These are phyloP conservation scores for Calonectria pteridis DNA, from an alignment of 2,329 filamentous ascomycete species.

Conservation along the genomic window DNA sequence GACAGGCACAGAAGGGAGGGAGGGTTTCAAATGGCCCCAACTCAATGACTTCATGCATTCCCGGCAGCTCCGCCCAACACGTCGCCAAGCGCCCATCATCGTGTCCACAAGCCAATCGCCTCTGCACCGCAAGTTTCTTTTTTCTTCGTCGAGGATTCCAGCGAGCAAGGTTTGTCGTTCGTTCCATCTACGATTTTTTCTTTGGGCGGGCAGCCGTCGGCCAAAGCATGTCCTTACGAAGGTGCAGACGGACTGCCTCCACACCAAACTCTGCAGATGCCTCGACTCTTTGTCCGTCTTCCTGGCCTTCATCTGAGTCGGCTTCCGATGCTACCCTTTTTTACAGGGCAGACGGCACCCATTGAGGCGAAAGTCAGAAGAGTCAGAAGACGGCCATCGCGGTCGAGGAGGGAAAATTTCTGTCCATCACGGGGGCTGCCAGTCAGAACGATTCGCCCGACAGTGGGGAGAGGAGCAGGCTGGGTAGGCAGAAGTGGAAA, in stretches of 20 bases:
- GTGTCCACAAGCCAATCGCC: conserved; percentile 37
- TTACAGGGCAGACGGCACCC: conserved; percentile 27
- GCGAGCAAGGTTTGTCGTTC: conserved; percentile 42
- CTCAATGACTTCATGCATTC: conserved; percentile 54
- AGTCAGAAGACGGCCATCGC: conserved; percentile 31
- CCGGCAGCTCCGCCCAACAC: conserved; percentile 41
- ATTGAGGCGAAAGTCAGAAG: conserved; percentile 39
- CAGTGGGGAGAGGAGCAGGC: conserved; percentile 36
- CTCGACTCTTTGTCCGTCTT: conserved; percentile 13
- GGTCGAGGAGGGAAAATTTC: conserved; percentile 29
- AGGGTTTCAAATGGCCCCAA: conserved; percentile 31
- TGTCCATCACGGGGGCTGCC: conserved; percentile 42
- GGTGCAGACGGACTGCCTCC: conserved; percentile 11
- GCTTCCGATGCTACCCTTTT: conserved; percentile 30
- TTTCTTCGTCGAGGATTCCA: conserved; percentile 38
- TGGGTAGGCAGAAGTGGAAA: conserved; percentile 28
- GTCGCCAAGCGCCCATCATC: conserved; percentile 40
- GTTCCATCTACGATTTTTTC: conserved; percentile 38
- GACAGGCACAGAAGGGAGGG: conserved; percentile 9
- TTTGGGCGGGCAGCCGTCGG: conserved; percentile 1
- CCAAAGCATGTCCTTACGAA: conserved; percentile 23
- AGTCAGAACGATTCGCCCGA: conserved; percentile 44
- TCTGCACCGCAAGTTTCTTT: conserved; percentile 29
- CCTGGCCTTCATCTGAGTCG: conserved; percentile 23
- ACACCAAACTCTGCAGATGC: conserved; percentile 38